phyloP scores from a whole-genome alignment of 78 protist genomes.

The Trichosphaerium sp. region DNA sequence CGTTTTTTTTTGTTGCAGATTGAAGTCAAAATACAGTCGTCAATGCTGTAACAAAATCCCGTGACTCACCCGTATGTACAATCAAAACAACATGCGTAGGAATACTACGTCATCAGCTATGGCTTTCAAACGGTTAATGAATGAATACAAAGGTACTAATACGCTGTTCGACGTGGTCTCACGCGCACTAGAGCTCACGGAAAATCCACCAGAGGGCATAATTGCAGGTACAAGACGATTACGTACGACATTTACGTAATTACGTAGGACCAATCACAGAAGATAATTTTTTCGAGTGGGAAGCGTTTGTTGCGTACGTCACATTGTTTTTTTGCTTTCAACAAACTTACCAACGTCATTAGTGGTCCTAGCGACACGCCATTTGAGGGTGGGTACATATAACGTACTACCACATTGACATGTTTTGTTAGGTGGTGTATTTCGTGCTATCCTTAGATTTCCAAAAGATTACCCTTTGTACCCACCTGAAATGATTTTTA shows the following conservation, averaged over 20 bases:
- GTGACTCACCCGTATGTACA: too few species aligned
- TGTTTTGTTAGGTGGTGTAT: too few species aligned
- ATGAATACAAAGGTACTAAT: background rate
- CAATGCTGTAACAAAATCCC: too few species aligned
- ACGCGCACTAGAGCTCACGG: slow-evolving; percentile 7
- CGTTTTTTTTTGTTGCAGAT: too few species aligned
- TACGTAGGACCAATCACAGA: slow-evolving; percentile 54
- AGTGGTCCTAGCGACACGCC: slow-evolving; percentile 46
- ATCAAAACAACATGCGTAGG: too few species aligned
- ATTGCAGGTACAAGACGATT: too few species aligned
- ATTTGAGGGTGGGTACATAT: slow-evolving; percentile 65
- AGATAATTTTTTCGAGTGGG: slow-evolving; percentile 49
- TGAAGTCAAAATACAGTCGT: too few species aligned
- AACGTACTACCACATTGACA: too few species aligned
- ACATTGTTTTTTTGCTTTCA: background rate
- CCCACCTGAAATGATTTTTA: slow-evolving; percentile 68
- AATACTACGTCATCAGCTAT: too few species aligned
- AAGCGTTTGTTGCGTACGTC: slow-evolving; percentile 28
- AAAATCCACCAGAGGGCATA: slow-evolving; percentile 41
- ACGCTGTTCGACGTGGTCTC: background rate
- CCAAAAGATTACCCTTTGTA: slow-evolving; percentile 53
- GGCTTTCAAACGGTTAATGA: slow-evolving; percentile 19
- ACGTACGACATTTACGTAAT: too few species aligned
- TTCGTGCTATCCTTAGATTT: slow-evolving; percentile 38
- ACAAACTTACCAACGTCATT: background rate